Percentiles rank a stretch among this genome's conserved stretches.
phyloP scores from a whole-genome alignment of 2,329 filamentous ascomycete genomes.

The Cercospora canescens region DNA sequence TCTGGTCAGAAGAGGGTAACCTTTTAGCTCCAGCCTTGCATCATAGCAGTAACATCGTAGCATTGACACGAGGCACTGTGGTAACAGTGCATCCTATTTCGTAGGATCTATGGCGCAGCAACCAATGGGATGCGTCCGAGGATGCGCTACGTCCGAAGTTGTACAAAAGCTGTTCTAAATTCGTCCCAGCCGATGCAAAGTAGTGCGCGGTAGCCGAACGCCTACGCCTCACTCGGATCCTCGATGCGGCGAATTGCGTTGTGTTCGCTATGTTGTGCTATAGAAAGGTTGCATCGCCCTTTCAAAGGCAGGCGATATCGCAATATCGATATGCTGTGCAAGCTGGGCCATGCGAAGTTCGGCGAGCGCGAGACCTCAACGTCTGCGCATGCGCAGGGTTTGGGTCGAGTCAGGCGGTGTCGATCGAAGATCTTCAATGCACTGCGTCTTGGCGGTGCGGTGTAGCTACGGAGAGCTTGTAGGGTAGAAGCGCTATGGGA shows the following conservation, averaged over 20 bases:
- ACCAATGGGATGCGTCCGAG: background rate
- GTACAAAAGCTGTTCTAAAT: constrained; percentile 8
- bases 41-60: constrained; percentile 2
- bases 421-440: background rate
- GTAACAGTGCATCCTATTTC: constrained; percentile 5
- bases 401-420: background rate
- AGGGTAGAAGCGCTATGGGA: background rate
- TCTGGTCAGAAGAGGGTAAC: background rate
- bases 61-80: background rate
- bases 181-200: background rate
- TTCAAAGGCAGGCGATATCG: background rate
- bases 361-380: background rate
- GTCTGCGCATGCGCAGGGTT: background rate
- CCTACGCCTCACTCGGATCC: background rate
- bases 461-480: background rate
- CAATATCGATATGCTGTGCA: background rate
- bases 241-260: background rate
- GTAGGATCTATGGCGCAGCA: constrained; percentile 1
- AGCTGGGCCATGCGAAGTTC: background rate
- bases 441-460: background rate
- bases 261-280: background rate
- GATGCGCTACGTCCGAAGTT: constrained; percentile 7
- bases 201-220: background rate
- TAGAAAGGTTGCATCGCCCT: background rate
- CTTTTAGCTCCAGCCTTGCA: constrained; percentile 5